phyloP scores from a whole-genome alignment of 805 yeast species.

The Kuraishia capsulata region DNA sequence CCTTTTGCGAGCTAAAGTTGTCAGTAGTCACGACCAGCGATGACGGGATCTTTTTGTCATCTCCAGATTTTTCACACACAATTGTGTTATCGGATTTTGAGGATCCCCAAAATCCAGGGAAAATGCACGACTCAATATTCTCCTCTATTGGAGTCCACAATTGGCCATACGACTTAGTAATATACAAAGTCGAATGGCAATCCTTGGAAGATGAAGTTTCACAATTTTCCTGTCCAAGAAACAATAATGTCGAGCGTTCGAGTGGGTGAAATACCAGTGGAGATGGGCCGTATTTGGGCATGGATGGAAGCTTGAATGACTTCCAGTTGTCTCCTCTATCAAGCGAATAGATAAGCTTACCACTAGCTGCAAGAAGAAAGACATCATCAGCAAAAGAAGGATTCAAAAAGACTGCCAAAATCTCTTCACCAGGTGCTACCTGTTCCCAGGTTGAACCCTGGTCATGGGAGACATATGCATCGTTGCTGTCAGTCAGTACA shows the following conservation, averaged over 20 bases:
- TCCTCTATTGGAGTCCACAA: conserved; percentile 47
- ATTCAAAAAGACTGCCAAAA: conserved; percentile 48
- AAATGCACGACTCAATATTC: neutral
- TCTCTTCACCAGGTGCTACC: conserved; percentile 34
- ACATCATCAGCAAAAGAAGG: conserved; percentile 44
- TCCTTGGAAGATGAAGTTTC: conserved; percentile 27
- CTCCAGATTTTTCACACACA: neutral
- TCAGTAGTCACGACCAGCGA: conserved; percentile 40
- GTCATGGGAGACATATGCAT: conserved; percentile 60
- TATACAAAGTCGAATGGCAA: conserved; percentile 52
- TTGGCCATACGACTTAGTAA: conserved; percentile 59
- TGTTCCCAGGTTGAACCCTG: conserved; percentile 50
- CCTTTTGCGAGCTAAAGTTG: conserved; percentile 31
- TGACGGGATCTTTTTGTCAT: conserved; percentile 25
- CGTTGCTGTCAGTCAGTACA: conserved; percentile 43
- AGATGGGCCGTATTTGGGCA: no score
- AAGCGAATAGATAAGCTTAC: conserved; percentile 45
- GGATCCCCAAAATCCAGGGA: no score
- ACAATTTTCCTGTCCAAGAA: conserved; percentile 58
- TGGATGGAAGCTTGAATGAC: no score
- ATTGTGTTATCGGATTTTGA: no score
- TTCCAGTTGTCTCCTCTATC: conserved; percentile 62
- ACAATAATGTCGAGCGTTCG: no score
- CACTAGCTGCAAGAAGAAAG: conserved; percentile 37
- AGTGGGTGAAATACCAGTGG: no score